Evolutionary conservation across 768 basidiomycete genomes (phyloP), one percentile per base, ranked within the genome.

Genomic region (Tylopilus felleus): DNA sequence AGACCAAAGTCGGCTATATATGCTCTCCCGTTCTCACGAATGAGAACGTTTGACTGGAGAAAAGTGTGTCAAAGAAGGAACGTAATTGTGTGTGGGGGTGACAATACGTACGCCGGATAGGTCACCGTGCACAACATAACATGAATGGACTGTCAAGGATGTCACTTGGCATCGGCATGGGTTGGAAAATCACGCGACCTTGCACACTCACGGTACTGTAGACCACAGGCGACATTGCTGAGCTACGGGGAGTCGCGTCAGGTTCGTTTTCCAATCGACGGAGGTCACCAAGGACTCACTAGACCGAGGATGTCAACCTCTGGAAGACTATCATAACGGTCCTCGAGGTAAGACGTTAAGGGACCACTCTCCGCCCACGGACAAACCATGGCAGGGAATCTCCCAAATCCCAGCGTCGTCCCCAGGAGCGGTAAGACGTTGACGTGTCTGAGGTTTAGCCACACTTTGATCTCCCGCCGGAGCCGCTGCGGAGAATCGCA

Each of bases 1-100:
- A 78, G 65, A 4, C 78, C 77, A 55, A 80, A 80, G 56, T 80
- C 78, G 14, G 75, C 68, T 7, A 78, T 64, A 35, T 70, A 74
- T 1, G 76, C 75, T 19, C 64, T 61, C 3, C 70, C 67, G 5
- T 65, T 51, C 12, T 62, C 65, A 8, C 69, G 68, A 16, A 78
- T 69, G 19, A 79, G 71, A 16, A 79, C 71, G 52, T 79, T 80
- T 23, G 72, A 72, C 76, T 77, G 17, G 25, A 40, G 23, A 31
- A 23, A n/a, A 3, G 9, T 43, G 22, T 14, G 7, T 33, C 29
- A 53, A 44, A 4, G 21, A 6, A 22, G 14, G 17, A 16, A 23
- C 4, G 23, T 5, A 22, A 19, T 31, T 8, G 2, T 13, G 41
- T 5, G 5, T 14, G 44, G 22, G 17, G 16, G 27, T 21, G 12